Percentiles rank a stretch among this genome's conserved stretches.
phyloP scores from a whole-genome alignment of 441 rosid species.

The Brassica hybrid region DNA sequence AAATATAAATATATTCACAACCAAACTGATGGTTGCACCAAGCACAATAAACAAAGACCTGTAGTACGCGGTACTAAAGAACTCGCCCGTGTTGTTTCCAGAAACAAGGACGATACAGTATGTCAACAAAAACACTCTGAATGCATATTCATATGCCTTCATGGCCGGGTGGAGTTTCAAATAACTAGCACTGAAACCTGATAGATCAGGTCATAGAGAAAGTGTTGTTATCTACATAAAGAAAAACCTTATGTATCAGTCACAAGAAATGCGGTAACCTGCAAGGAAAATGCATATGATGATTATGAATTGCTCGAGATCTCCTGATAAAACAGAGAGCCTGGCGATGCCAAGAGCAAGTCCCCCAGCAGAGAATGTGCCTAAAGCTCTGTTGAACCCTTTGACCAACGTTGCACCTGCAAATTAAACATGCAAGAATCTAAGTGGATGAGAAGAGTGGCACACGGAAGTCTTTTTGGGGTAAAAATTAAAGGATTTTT shows the following conservation, averaged over 20 bases:
- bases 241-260: not conserved
- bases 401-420: slow-evolving; percentile 57
- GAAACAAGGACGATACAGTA: slow-evolving; percentile 72
- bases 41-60: slow-evolving; percentile 59
- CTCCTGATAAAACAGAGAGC: slow-evolving; percentile 52
- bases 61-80: slow-evolving; percentile 52
- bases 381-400: slow-evolving; percentile 83
- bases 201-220: slow-evolving; percentile 9
- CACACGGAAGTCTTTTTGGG: not conserved
- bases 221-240: slow-evolving; percentile 10
- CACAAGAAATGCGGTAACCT: slow-evolving; percentile 51
- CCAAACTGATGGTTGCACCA: slow-evolving; percentile 68
- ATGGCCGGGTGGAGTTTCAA: slow-evolving; percentile 56
- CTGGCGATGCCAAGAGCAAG: slow-evolving; percentile 80
- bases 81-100: slow-evolving; percentile 52
- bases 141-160: slow-evolving; percentile 74
- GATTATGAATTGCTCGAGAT: slow-evolving; percentile 52
- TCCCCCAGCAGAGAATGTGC: slow-evolving; percentile 75
- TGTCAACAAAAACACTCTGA: slow-evolving; percentile 76
- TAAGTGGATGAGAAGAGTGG: not conserved
- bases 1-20: slow-evolving; percentile 56
- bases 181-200: slow-evolving; percentile 61
- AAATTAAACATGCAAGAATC: not conserved
- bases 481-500: not conserved
- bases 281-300: slow-evolving; percentile 57